Base-by-base conservation (phyloP, 1,139 yeast species). In the Geotrichum cucujoidarum region DNA sequence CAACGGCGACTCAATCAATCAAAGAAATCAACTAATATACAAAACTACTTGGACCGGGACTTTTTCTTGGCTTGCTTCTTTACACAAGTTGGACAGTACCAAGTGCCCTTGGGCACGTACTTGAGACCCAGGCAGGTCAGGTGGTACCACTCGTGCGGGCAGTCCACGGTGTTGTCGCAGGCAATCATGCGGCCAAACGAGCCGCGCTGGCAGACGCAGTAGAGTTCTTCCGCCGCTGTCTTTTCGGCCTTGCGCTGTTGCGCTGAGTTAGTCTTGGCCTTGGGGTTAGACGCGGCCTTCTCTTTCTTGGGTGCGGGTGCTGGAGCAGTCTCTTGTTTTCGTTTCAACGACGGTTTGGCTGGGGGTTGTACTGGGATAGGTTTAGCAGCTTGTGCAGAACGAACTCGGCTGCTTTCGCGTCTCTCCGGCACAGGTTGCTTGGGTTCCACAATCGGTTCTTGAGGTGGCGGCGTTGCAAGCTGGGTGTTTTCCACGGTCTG, bases 51-150 rank as follows among this genome's bases (percentile, higher is more conserved):
- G n/a, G n/a, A n/a, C n/a, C n/a, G n/a, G n/a, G n/a, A n/a, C n/a
- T n/a, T n/a, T n/a, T n/a, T n/a, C n/a, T n/a, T n/a, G n/a, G n/a
- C 47, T 30, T 38, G 30, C 27, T 39, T 40, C 17, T 39, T 17
- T 6, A 33, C 44, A 27, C 48, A 45, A n/a, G 22, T 17, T 18
- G 49, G 45, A 31, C 49, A 46, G 40, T 21, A 46, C 49, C 49
- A 46, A 4, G 30, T 41, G n/a, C 49, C 49, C 14, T 27, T 21
- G 7, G 49, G 49, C 17, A 41, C 42, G 6, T 29, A 14, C 18
- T 29, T 34, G 8, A 40, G 20, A 10, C 37, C 38, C 24, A 46
- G 22, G 24, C 49, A 46, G 10, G 25, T 25, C 16, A 41, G 14
- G 30, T 46, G 49, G 18, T 20, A 46, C 49, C 49, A 46, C 17